Evolutionary conservation across 75 land plant genomes (phyloP), one percentile per base, ranked within the genome.

Genomic region (Pinus tabuliformis): DNA sequence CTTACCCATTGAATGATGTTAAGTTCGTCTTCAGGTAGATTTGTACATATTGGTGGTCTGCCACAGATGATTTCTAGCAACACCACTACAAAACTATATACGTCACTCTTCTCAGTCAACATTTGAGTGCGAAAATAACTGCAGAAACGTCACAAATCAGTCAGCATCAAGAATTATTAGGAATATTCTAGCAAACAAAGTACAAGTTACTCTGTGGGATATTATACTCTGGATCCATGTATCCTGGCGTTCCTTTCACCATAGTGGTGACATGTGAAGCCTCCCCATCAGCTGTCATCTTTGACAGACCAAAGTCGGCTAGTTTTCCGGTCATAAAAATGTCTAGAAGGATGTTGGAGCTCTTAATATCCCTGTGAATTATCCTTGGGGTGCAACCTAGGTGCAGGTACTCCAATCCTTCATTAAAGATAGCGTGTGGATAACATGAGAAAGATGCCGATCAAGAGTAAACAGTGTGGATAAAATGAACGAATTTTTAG

Each of bases 1-100:
- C 86, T 18, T 52, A 85, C 86, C 87, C 87, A 85, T 58, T 83
- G 76, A 59, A 78, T 76, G 21, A 85, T 59, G 57, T 83, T 85
- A 22, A 62, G 62, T 57, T 85, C 82, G n/a, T 83, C 82, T 20
- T 68, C 71, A 18, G 5, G 2, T 3, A 68, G 45, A 36, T 39
- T 36, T 6, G 49, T 1, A 26, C 83, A 78, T 21, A 73, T 26
- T 12, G 75, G 18, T 73, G 20, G 26, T 22, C 75, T 49, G 13
- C 75, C 75, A 12, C 59, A 52, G 17, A 85, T 81, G 52, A 85
- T 81, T 80, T 85, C 87, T 58, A 85, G 58, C 20, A 85, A 77
- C 52, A 85, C 87, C 21, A 85, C 79, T 30, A 85, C 87, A 78
- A 62, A 85, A 72, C 87, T 83, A 80, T 83, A 85, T 3, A 85